A percentile compares a stretch with the other conserved stretches of the same genome.
Conservation (phyloP, 306 rosid species). For the Albizia julibrissin region DNA sequence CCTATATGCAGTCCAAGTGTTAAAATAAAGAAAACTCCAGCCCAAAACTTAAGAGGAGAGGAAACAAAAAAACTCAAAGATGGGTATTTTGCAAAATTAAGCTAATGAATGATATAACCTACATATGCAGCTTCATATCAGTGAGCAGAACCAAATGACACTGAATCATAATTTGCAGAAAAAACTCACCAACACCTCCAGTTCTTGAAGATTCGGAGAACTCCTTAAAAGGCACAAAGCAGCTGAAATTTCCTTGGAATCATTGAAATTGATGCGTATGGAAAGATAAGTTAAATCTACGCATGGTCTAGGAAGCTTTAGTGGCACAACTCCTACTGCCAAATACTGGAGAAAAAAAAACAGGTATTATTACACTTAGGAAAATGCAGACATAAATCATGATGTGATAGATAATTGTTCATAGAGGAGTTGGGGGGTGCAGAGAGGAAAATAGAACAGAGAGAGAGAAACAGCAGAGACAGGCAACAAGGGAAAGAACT, state of each 20-base stretch:
- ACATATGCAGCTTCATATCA: not conserved
- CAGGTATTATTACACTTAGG: not conserved
- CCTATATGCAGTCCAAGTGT: conserved; percentile 37
- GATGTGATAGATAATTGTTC: not conserved
- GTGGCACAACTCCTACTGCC: conserved; percentile 49
- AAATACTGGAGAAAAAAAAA: conserved; percentile 48
- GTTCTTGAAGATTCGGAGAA: conserved; percentile 58
- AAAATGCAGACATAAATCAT: not conserved
- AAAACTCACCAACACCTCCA: conserved; percentile 62
- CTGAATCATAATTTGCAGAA: conserved; percentile 23
- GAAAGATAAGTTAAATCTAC: conserved; percentile 58
- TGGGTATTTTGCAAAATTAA: conserved; percentile 2
- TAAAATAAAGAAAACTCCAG: conserved; percentile 15
- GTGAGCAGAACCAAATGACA: conserved; percentile 9
- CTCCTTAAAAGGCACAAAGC: conserved; percentile 56
- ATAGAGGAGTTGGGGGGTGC: not conserved
- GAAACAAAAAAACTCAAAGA: not conserved
- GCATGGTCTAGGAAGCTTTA: conserved; percentile 48
- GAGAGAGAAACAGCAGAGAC: not conserved
- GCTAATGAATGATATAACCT: conserved; percentile 8
- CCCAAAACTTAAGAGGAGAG: conserved; percentile 6
- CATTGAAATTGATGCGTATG: conserved; percentile 52
- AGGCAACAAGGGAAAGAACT: not conserved
- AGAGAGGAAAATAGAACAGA: not conserved
- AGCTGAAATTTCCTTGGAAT: conserved; percentile 52